These are phyloP conservation scores for Colletotrichum melonis DNA, from an alignment of 2,329 filamentous ascomycete species.

Conservation along the genomic window DNA sequence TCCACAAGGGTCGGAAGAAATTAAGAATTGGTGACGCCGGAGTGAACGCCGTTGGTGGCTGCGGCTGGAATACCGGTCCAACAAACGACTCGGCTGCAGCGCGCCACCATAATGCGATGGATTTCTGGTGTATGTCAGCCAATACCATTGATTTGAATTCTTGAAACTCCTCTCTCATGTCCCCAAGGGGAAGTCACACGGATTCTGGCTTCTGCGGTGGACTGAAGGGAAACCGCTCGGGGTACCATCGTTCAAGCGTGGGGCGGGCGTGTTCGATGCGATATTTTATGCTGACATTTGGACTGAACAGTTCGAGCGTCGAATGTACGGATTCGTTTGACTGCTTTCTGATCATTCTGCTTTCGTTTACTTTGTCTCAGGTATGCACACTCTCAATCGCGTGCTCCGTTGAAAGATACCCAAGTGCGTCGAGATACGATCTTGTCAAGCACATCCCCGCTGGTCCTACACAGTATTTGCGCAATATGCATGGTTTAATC, in stretches of 20 bases:
- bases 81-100: background rate
- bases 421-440: no score
- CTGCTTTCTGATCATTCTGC: no score
- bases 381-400: no score
- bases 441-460: no score
- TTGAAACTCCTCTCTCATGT: background rate
- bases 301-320: background rate
- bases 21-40: background rate
- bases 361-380: no score
- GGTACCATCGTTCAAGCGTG: background rate
- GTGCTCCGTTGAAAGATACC: no score
- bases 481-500: no score
- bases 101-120: background rate
- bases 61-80: background rate
- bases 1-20: background rate
- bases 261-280: background rate
- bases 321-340: no score
- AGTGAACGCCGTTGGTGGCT: background rate
- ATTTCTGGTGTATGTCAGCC: background rate
- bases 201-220: background rate
- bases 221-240: background rate
- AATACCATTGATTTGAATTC: background rate
- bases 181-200: constrained; percentile 26
- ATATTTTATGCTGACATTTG: background rate
- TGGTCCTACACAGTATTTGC: no score